phyloP scores from a whole-genome alignment of 441 rosid genomes.

The Jatropha podagrica region DNA sequence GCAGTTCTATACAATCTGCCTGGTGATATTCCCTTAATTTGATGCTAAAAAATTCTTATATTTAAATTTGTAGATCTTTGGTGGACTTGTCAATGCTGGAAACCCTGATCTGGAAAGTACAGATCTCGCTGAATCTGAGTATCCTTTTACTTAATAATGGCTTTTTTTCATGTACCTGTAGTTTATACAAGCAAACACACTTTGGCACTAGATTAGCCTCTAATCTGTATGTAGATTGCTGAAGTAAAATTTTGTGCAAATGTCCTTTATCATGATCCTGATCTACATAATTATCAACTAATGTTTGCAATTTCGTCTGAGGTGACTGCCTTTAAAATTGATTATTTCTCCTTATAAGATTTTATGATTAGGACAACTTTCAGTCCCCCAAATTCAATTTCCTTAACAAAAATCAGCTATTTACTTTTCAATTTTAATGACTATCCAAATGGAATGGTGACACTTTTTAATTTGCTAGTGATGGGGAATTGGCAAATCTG shows the following conservation, averaged over 20 bases:
- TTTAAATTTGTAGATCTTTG: constrained; percentile 59
- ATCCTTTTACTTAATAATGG: constrained; percentile 46
- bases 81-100: constrained; percentile 93
- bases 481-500: constrained; percentile 93
- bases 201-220: background rate
- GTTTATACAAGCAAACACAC: background rate
- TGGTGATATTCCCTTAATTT: constrained; percentile 6
- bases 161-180: background rate
- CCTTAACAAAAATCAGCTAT: constrained; percentile 69
- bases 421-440: constrained; percentile 90
- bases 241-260: background rate
- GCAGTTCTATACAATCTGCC: background rate
- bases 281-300: background rate
- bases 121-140: constrained; percentile 70
- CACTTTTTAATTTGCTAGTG: constrained; percentile 90
- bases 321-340: background rate
- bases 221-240: background rate
- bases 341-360: background rate
- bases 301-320: background rate
- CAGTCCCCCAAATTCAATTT: constrained; percentile 25
- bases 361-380: background rate
- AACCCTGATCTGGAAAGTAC: constrained; percentile 58
- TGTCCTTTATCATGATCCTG: background rate
- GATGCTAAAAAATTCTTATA: constrained; percentile 8
- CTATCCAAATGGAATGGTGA: constrained; percentile 98